Evolutionary conservation across 2,329 filamentous ascomycete species (phyloP).

Genomic region (Beauveria sp.): DNA sequence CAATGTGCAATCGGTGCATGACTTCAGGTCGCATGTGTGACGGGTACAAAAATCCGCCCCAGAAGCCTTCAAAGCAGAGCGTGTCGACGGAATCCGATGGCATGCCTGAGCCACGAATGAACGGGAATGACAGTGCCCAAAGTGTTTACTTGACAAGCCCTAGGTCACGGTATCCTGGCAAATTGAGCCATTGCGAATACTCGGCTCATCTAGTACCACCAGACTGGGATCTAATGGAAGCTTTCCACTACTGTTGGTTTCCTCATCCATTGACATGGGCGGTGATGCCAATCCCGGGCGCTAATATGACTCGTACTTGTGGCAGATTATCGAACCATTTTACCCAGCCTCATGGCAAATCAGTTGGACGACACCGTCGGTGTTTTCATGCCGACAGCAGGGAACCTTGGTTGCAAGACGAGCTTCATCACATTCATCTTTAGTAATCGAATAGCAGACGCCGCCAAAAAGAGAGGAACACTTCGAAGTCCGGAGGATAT

Average conservation of each 20-base stretch:
- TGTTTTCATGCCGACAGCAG: not conserved
- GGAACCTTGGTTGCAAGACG: slow-evolving; percentile 6
- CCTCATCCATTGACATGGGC: not conserved
- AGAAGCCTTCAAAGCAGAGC: not conserved
- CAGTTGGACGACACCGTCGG: not conserved
- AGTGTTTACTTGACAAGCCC: not conserved
- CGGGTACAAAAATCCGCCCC: not conserved
- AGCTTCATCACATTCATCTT: slow-evolving; percentile 7
- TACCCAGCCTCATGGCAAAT: not conserved
- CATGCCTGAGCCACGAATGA: not conserved
- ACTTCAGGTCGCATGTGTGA: slow-evolving; percentile 8
- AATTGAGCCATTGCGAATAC: not conserved
- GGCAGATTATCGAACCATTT: slow-evolving; percentile 2
- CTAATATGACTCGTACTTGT: not conserved
- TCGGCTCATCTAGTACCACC: not conserved
- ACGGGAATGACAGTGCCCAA: not conserved
- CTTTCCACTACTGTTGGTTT: slow-evolving; percentile 1
- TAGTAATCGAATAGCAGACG: slow-evolving; percentile 9
- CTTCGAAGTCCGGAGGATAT: slow-evolving; percentile 1
- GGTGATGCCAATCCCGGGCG: not conserved
- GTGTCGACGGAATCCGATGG: not conserved
- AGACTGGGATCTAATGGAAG: slow-evolving; percentile 5
- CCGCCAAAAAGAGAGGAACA: not conserved
- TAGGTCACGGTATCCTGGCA: not conserved
- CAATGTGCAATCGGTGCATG: slow-evolving; percentile 8